These are phyloP conservation scores for Trametes meyenii DNA, from an alignment of 768 basidiomycete genomes.

Conservation along the genomic window DNA sequence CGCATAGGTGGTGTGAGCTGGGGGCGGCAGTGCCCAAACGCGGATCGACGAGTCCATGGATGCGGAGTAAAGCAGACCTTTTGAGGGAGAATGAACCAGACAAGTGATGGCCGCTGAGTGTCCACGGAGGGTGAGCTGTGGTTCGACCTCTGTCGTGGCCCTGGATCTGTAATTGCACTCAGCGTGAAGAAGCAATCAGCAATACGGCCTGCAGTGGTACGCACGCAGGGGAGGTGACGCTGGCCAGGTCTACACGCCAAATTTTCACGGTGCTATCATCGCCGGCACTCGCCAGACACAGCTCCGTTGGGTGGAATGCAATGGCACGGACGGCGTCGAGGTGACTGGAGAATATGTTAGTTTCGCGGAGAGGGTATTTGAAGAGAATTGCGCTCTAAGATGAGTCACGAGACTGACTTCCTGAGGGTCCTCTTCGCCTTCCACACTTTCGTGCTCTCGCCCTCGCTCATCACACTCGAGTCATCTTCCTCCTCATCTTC, in stretches of 20 bases:
- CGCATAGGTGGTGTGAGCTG: constrained; percentile 86
- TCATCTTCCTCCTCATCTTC: constrained; percentile 68
- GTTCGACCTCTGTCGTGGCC: constrained; percentile 85
- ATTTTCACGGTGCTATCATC: constrained; percentile 97
- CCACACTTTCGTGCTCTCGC: constrained; percentile 78
- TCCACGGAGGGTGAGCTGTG: constrained; percentile 89
- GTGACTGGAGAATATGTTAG: constrained; percentile 58
- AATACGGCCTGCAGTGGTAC: constrained; percentile 38
- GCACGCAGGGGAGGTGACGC: constrained; percentile 76
- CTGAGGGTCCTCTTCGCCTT: constrained; percentile 83
- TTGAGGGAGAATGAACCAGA: constrained; percentile 76
- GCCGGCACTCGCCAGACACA: constrained; percentile 89
- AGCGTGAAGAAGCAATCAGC: constrained; percentile 7
- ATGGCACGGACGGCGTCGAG: constrained; percentile 90
- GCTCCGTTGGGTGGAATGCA: constrained; percentile 84
- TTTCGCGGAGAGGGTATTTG: neutral
- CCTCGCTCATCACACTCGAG: constrained; percentile 60
- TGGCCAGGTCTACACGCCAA: constrained; percentile 85
- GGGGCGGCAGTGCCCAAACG: constrained; percentile 81
- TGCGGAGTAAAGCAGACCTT: constrained; percentile 83
- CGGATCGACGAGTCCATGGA: constrained; percentile 93
- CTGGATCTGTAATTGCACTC: constrained; percentile 50
- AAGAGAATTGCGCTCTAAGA: constrained; percentile 9
- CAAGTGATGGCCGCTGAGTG: constrained; percentile 92
- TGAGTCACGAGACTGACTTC: constrained; percentile 61